Percentiles rank a stretch among this genome's conserved stretches.
Conservation (phyloP, 495 filamentous ascomycete genomes). For the Cairneyella variabilis region DNA sequence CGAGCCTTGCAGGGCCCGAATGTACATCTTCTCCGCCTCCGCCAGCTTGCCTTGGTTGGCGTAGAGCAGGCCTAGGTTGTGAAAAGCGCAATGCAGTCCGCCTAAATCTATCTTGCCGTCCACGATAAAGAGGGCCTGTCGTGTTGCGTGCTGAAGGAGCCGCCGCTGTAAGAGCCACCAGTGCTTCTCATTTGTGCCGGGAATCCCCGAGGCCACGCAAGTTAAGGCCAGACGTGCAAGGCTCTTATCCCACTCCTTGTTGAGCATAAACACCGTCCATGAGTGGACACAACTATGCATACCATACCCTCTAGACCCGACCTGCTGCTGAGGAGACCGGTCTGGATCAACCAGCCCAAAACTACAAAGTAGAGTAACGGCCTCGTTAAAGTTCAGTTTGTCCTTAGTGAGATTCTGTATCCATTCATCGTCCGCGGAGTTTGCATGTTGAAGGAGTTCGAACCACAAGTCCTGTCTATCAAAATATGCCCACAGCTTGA, state of each 20-base stretch:
- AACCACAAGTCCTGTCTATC: slow-evolving; percentile 50
- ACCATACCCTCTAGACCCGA: slow-evolving; percentile 30
- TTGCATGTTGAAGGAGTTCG: slow-evolving; percentile 32
- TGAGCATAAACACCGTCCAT: slow-evolving; percentile 33
- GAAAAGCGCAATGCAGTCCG: slow-evolving; percentile 26
- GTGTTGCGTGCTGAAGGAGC: slow-evolving; percentile 34
- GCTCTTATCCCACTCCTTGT: slow-evolving; percentile 21
- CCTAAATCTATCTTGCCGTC: not conserved
- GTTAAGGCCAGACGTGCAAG: slow-evolving; percentile 11
- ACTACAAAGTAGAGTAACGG: slow-evolving; percentile 19
- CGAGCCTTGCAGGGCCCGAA: too few relatives aligned
- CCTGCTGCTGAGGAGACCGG: slow-evolving; percentile 12
- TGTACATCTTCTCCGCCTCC: too few relatives aligned
- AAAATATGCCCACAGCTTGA: slow-evolving; percentile 42
- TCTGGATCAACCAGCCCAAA: slow-evolving; percentile 27
- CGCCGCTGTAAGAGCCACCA: slow-evolving; percentile 26
- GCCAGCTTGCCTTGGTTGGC: too few relatives aligned
- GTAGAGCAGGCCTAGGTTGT: slow-evolving; percentile 27
- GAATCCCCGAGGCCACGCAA: slow-evolving; percentile 10
- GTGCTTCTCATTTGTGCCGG: slow-evolving; percentile 12
- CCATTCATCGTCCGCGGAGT: slow-evolving; percentile 12
- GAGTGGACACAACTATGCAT: slow-evolving; percentile 35
- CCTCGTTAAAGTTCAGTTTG: slow-evolving; percentile 13
- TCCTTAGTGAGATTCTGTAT: slow-evolving; percentile 17
- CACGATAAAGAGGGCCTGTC: slow-evolving; percentile 3